Evolutionary conservation across 345 rosid species (phyloP), one percentile per base, ranked within the genome.

Genomic region (Populus euphratica): DNA sequence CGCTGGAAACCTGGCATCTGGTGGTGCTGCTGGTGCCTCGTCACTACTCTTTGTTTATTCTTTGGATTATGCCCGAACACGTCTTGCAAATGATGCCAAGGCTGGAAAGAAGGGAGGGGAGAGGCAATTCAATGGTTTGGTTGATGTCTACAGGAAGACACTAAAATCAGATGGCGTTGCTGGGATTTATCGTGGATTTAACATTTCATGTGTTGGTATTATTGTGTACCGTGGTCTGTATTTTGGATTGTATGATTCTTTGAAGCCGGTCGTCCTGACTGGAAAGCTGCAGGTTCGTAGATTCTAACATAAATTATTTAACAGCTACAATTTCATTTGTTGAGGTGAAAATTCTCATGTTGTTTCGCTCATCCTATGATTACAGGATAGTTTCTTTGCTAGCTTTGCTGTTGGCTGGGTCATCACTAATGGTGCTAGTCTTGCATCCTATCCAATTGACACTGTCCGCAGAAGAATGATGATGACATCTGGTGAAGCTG

Each of bases 401-500:
- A 82, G 85, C 76, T 82, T 82, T 67, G 76, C 76, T 3, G 81
- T 82, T 27, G 85, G 85, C 31, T 82, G 85, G 85, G 64, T 73
- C 6, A 65, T 81, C 64, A 81, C 83, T 5, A 81, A 72, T 20
- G 83, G 83, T 16, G 80, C 83, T 68, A 66, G 80, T 8, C 63
- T 76, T 8, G 83, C 80, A 8, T 76, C 80, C 35, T 81, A 81
- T 62, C 83, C 83, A 29, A 72, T 81, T 49, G 83, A 81, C 77
- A 81, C 83, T 0, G 77, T 81, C 33, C 74, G 83, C 1, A 76
- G 80, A 59, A 76, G 83, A 76, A 81, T 81, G 80, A 81, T 81
- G 83, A 81, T 82, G 85, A 82, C 85, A 41, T 82, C 85, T 2
- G 85, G 85, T 5, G 81, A 82, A 75, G 81, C 81, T 38, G 81